Percentiles rank a stretch among this genome's conserved stretches.
Evolutionary conservation across 257 asterid species (phyloP).

Genomic region (Solanum sparsipilum): DNA sequence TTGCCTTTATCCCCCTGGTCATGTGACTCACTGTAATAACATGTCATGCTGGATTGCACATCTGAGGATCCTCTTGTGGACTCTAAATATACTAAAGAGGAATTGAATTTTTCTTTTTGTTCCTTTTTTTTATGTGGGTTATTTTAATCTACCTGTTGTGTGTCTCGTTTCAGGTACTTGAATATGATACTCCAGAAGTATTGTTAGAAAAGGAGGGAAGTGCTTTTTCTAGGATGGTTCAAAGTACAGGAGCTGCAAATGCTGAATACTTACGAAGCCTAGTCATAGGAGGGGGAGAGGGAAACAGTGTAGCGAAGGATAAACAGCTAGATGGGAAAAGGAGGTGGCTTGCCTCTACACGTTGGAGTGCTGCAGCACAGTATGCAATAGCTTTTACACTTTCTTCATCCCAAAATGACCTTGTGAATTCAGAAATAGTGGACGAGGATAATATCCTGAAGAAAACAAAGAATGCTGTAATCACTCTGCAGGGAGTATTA

Average conservation of each 20-base stretch:
- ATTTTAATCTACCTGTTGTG: not conserved
- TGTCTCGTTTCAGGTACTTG: conserved; percentile 45
- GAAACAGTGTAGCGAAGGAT: conserved; percentile 22
- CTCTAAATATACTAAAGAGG: not conserved
- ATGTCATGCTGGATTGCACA: not conserved
- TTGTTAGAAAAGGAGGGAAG: conserved; percentile 59
- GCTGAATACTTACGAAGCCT: conserved; percentile 77
- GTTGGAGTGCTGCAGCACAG: conserved; percentile 95
- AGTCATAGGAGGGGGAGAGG: conserved; percentile 35
- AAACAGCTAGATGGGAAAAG: conserved; percentile 57
- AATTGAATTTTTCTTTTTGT: not conserved
- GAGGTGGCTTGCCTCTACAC: conserved; percentile 85
- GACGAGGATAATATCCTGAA: conserved; percentile 54
- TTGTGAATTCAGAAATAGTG: conserved; percentile 47
- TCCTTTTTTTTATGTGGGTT: not conserved
- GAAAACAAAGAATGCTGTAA: conserved; percentile 81
- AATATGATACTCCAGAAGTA: conserved; percentile 66
- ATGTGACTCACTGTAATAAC: not conserved
- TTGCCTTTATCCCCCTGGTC: not conserved
- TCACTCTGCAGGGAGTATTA: conserved; percentile 76
- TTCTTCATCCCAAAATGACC: conserved; percentile 80
- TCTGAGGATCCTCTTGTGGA: not conserved
- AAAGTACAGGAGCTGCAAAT: conserved; percentile 90
- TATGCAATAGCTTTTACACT: conserved; percentile 78
- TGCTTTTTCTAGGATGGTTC: conserved; percentile 94